Evolutionary conservation across 2,329 filamentous ascomycete species (phyloP), one percentile per base, ranked within the genome.

Genomic region (Aspergillus phoenicis): DNA sequence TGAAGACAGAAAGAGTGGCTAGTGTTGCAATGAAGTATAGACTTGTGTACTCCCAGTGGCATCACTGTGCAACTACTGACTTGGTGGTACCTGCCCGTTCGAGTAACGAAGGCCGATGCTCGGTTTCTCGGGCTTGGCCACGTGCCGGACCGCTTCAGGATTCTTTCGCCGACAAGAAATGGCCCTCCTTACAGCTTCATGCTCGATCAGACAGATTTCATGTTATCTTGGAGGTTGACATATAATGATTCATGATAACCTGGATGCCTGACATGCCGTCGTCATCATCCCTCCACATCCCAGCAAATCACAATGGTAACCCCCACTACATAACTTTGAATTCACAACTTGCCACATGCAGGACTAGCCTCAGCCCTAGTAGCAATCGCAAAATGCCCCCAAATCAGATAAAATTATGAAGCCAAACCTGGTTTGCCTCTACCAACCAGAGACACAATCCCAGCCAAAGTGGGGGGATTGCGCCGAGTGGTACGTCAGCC

Each of bases 401-500:
- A 51, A 51, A 51, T 51, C 47, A 51, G 47, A 51, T 10, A n/a
- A 6, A n/a, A 43, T 5, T 5, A 4, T 20, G 39, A 20, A 11
- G 7, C 3, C n/a, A 17, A 20, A n/a, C 39, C 17, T 43, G 15
- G 7, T 43, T 15, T 4, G 22, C 24, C 11, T 30, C 15, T 4
- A 6, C 47, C 47, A 51, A 51, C 47, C 47, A 51, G 7, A 28
- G 26, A 5, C 47, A 17, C 15, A 3, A 28, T 1, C 5, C n/a
- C 2, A 11, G 24, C 47, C 47, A 5, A 13, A 51, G 47, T 51
- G 47, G 47, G 47, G n/a, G 26, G 1, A 17, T 51, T 33, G 47
- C 45, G 47, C 26, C n/a, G 47, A 51, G 47, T 26, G 4, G 47
- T 51, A 51, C 47, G 47, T 51, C 47, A 51, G 47, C 47, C 47